Base-by-base conservation (phyloP, 2,329 filamentous ascomycete genomes). In the Bisporella sp. region DNA sequence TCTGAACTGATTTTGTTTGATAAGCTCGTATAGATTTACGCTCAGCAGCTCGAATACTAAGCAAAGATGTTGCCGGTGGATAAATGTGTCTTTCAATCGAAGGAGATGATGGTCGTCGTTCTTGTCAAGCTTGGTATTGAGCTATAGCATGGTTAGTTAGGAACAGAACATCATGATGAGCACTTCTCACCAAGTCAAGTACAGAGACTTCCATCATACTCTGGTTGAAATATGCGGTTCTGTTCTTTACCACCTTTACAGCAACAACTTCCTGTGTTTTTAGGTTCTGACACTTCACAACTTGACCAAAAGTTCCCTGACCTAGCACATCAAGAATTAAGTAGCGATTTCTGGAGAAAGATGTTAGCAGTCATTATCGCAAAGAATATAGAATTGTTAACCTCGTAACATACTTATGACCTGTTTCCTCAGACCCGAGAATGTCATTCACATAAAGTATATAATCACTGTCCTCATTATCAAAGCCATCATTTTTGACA, bases 181-280 rank as follows among this genome's bases (percentile, higher is more conserved):
- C 6, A 69, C 57, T 48, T 60, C 81, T 51, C 76, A 95, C 89
- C 76, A 99, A 67, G 69, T 99, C 93, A 51, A 99, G 76, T 29
- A 99, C 93, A 1, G 93, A 99, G 32, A 99, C 93, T 67, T 99
- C 93, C 93, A 99, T 99, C 93, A 99, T 99, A 69, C 93, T 97
- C 70, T 99, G 93, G 66, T 99, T 99, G 74, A 99, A 99, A 69
- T 99, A 99, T 37, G 93, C 93, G 1, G 93, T 99, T 63, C 92
- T 85, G 70, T 99, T 99, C 73, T 99, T 99, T 73, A 99, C 93
- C 49, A 99, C 93, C 72, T 99, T 99, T 59, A 99, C 93, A 4
- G 93, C 93, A 42, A 99, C 93, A 39, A 99, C 93, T 70, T 99
- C 93, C 68, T 96, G 91, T 1, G 93, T 97, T 72, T 96, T 96